Conservation (phyloP, 805 yeast genomes). For the Metschnikowia cubensis region DNA sequence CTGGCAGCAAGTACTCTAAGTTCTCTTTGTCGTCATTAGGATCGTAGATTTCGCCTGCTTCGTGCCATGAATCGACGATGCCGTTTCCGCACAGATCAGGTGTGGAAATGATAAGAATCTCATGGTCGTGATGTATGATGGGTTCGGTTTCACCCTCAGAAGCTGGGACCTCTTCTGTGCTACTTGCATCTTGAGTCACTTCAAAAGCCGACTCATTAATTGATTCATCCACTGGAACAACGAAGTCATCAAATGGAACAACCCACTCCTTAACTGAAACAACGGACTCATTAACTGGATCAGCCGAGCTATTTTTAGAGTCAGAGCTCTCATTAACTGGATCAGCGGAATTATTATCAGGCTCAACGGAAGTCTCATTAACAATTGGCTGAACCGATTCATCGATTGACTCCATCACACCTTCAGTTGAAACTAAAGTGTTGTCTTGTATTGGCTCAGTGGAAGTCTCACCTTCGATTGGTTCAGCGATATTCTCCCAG, state of each 20-base stretch:
- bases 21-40: neutral
- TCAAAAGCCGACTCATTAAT: neutral
- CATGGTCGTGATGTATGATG: neutral
- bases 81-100: neutral
- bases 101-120: neutral
- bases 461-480: neutral
- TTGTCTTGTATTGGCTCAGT: neutral
- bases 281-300: neutral
- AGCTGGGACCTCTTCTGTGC: neutral
- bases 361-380: neutral
- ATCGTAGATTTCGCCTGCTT: neutral
- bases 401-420: neutral
- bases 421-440: neutral
- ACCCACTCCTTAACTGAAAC: neutral
- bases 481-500: neutral
- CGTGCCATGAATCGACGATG: neutral
- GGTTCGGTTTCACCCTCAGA: neutral
- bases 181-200: neutral
- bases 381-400: neutral
- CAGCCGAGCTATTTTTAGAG: neutral
- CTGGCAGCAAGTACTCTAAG: conserved; percentile 6
- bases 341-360: neutral
- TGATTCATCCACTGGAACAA: neutral
- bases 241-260: neutral
- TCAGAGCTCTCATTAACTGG: neutral